Evolutionary conservation across 345 rosid species (phyloP), one percentile per base, ranked within the genome.

Genomic region (Laguncularia racemosa): DNA sequence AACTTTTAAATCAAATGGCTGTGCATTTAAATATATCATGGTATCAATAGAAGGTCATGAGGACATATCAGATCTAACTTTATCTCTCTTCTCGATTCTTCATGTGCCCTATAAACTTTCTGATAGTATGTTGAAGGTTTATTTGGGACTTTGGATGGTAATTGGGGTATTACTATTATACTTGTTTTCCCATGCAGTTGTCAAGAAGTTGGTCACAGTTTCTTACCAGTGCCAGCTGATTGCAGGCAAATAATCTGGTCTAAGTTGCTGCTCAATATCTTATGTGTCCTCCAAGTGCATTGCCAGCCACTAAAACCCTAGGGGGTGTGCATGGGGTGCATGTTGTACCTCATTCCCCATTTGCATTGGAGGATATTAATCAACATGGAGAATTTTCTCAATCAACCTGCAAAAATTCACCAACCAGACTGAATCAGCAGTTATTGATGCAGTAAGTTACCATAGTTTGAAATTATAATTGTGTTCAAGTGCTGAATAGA

Each of bases 251-350:
- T 7, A 57, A 44, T 64, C 52, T 20, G 40, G 44, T 52, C 57
- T 23, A 64, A 49, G 44, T 48, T 61, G 48, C 44, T 55, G 50
- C 56, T 44, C 12, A 60, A 56, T 58, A 63, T 53, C 68, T 61
- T 58, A 85, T 89, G 97, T 61, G 84, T 73, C 77, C 67, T 16
- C 71, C 71, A 72, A 67, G 61, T 52, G 63, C 64, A 62, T 62
- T 62, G 26, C 66, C 68, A 53, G 19, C 81, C 17, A 78, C 84
- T 58, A 86, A 68, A 55, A 77, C 83, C 78, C 75, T 93, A 19
- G 86, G 87, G 58, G 79, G 88, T 70, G 73, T 89, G 48, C 91
- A 77, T 64, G 95, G 97, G 21, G 76, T 93, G 49, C 96, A 75
- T 60, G 83, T 89, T 18, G 66, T 73, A 26, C 82, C 90, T 64